Evolutionary conservation across 2,329 filamentous ascomycete genomes (phyloP), one percentile per base, ranked within the genome.

Genomic region (Colletotrichum zoysiae): DNA sequence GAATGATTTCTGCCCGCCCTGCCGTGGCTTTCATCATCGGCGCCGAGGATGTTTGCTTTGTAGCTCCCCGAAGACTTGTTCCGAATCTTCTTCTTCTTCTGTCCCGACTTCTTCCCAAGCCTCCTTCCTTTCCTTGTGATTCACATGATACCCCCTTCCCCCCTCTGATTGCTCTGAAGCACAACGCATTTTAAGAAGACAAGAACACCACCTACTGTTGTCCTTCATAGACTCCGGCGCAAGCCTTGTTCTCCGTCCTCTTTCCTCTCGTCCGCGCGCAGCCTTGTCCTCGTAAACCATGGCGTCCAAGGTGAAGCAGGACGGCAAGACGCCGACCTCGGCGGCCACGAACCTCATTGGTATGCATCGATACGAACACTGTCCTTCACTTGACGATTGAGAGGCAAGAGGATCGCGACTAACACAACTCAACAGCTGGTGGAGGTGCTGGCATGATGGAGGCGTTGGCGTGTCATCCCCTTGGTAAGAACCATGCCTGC

Each of bases 401-500:
- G 38, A 7, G 5, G 30, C 18, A 23, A 18, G 16, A 9, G 9
- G 18, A 38, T 9, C 16, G 42, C 42, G 50, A 46, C 67, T 70
- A 46, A 73, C 58, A 67, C 5, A 40, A 44, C 53, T 11, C 57
- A 35, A 77, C 77, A 97, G 96, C 96, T 81, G 96, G 96, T 81
- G 96, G 96, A 81, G 94, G 94, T 83, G 96, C 96, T 77, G 96
- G 96, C 79, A 98, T 98, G 95, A 98, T 98, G 95, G 96, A 99
- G 85, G 96, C 96, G 60, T 91, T 99, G 74, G 95, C 87, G 65
- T 99, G 96, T 83, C 96, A 99, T 86, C 96, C 96, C 74, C 89
- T 98, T 71, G 93, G 93, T 95, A 88, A 78, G 87, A 77, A 42
- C 42, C n/a, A 42, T 23, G 2, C 26, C 5, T 58, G 30, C 51